Evolutionary conservation across 495 filamentous ascomycete genomes (phyloP).

Genomic region (Penicillium desertorum): DNA sequence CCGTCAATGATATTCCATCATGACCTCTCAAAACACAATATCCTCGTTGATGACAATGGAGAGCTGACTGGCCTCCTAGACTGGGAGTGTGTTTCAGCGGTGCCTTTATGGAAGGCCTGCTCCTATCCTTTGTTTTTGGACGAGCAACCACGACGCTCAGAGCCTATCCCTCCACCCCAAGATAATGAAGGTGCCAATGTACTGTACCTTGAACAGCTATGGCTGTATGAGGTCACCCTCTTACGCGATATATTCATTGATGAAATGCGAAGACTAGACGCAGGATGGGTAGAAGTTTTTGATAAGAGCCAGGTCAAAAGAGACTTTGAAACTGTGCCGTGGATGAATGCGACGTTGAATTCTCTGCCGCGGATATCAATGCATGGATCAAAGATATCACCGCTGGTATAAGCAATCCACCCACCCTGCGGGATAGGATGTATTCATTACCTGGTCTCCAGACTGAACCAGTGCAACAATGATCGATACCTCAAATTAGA

Average conservation of each 20-base stretch:
- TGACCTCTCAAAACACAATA: conserved; percentile 49
- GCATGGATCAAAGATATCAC: neutral
- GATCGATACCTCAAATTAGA: too few relatives aligned
- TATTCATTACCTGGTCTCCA: too few relatives aligned
- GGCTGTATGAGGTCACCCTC: conserved; percentile 35
- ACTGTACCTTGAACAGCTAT: conserved; percentile 25
- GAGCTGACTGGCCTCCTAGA: conserved; percentile 49
- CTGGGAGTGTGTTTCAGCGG: conserved; percentile 53
- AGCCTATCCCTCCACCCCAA: conserved; percentile 23
- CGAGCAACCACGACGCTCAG: conserved; percentile 18
- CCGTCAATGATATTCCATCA: conserved; percentile 32
- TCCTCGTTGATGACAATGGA: conserved; percentile 47
- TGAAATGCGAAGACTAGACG: conserved; percentile 28
- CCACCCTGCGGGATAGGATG: neutral
- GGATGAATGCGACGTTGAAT: neutral
- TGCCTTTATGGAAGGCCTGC: conserved; percentile 48
- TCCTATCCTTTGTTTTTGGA: conserved; percentile 46
- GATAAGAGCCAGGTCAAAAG: conserved; percentile 7
- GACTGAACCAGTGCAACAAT: too few relatives aligned
- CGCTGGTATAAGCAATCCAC: neutral
- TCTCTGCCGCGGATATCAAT: neutral
- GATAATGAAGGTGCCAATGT: conserved; percentile 26
- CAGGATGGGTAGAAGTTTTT: conserved; percentile 23
- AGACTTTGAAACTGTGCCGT: conserved; percentile 12
- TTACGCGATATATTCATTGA: conserved; percentile 33